Evolutionary conservation across 1,284 basidiomycete species (phyloP), one percentile per base, ranked within the genome.

Genomic region (Rhizoctonia solani): DNA sequence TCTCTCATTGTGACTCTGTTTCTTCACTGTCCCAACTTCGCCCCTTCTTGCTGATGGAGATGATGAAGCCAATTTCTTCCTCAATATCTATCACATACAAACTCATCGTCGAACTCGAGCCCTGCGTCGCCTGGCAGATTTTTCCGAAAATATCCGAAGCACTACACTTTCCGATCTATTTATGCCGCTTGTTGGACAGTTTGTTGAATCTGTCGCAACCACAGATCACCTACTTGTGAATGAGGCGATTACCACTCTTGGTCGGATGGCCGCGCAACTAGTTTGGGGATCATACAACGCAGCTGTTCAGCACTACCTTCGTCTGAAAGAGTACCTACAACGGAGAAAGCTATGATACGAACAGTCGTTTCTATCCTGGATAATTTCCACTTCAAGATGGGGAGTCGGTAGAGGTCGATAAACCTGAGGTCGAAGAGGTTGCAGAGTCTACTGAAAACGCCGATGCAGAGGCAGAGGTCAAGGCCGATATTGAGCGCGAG

Each of bases 11-110:
- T 71, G 78, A 82, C 1, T 76, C 80, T n/a, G 79, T 93, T 21
- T 75, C 78, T 0, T 77, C 83, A 1, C 79, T 98, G 44, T 84
- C 84, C 53, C 94, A 98, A 74, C 88, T 98, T 86, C 79, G 5
- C 82, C 87, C 9, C 80, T 99, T 9, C 82, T 98, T n/a, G 92
- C 91, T 3, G 87, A 83, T 16, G 95, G 93, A 0, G 96, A 99
- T 74, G 90, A 93, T 53, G 97, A 99, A 76, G 95, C 93, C 29
- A 95, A 90, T 75, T 96, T 99, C 79, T 98, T 99, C 83, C 89
- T 89, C 81, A 99, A 99, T 77, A 87, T 99, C 58, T 86, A 92
- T 71, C 97, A 99, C 76, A 87, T 99, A 59, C 97, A 99, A 78
- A 80, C 91, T 3, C 96, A 99, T 76, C 88, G 96, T 68, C 87